Conservation (phyloP, 208 protist genomes). For the Sergeia podlipaevii region DNA sequence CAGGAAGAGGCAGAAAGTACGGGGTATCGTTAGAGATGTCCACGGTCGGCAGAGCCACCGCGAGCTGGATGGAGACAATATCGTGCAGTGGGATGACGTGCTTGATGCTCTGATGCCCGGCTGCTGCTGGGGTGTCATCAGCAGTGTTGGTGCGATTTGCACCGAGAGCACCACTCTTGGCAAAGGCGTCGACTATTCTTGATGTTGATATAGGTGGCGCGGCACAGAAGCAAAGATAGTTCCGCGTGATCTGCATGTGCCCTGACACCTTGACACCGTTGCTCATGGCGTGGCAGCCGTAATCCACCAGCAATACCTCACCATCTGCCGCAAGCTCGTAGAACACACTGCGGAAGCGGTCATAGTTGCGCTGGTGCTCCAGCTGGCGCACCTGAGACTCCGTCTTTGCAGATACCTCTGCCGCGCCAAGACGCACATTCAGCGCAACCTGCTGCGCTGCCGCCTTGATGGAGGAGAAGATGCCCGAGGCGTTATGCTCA, state of each 20-base stretch:
- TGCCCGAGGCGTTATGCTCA: constrained; percentile 13
- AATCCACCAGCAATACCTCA: constrained; percentile 65
- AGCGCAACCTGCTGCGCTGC: constrained; percentile 33
- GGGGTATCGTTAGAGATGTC: constrained; percentile 25
- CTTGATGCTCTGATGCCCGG: constrained; percentile 37
- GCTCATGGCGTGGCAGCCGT: constrained; percentile 64
- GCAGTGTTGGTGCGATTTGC: too few relatives aligned
- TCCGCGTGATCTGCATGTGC: constrained; percentile 54
- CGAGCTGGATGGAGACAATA: constrained; percentile 59
- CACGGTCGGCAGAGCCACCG: constrained; percentile 54
- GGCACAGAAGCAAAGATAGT: constrained; percentile 76
- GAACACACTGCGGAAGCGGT: constrained; percentile 59
- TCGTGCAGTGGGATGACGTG: constrained; percentile 50
- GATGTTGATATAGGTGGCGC: too few relatives aligned
- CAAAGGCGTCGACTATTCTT: too few relatives aligned
- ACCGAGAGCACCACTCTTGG: too few relatives aligned
- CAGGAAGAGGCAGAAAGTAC: constrained; percentile 68
- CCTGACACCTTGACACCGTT: constrained; percentile 31
- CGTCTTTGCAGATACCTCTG: constrained; percentile 38
- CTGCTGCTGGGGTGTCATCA: too few relatives aligned
- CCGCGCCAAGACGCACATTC: constrained; percentile 42
- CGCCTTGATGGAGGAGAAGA: constrained; percentile 16
- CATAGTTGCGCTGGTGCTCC: constrained; percentile 44
- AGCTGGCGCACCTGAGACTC: constrained; percentile 56
- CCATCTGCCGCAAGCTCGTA: constrained; percentile 38